These are phyloP conservation scores for Petunia hybrid DNA, from an alignment of 305 asterid genomes.

Conservation along the genomic window DNA sequence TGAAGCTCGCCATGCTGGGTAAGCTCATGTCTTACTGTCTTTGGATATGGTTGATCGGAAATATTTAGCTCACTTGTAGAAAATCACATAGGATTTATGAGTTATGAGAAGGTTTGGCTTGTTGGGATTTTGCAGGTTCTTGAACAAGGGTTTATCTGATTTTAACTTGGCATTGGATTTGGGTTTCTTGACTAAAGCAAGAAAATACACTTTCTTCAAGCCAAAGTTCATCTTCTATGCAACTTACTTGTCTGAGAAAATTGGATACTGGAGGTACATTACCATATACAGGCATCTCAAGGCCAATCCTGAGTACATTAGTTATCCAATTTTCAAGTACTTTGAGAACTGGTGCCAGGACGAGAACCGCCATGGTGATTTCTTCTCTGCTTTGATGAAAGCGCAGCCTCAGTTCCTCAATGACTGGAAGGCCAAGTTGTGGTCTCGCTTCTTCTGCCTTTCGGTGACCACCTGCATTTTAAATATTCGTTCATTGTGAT, in stretches of 20 bases:
- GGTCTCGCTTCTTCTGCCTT: constrained; percentile 99
- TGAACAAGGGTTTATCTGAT: constrained; percentile 66
- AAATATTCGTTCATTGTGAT: neutral
- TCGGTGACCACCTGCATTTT: constrained; percentile 55
- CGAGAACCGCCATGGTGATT: constrained; percentile 99
- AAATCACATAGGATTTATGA: neutral
- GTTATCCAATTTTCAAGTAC: constrained; percentile 98
- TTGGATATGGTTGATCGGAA: neutral
- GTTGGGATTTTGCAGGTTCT: constrained; percentile 44
- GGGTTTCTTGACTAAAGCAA: constrained; percentile 96
- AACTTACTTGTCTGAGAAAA: constrained; percentile 93
- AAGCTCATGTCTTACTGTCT: constrained; percentile 28
- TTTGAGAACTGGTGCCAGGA: constrained; percentile 99
- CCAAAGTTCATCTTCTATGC: constrained; percentile 99
- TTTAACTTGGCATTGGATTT: constrained; percentile 93
- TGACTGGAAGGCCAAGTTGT: constrained; percentile 99
- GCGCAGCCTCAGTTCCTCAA: constrained; percentile 99
- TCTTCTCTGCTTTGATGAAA: constrained; percentile 99
- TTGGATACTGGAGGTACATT: constrained; percentile 99
- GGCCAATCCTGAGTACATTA: constrained; percentile 87
- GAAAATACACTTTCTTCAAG: constrained; percentile 98
- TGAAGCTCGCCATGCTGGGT: constrained; percentile 98
- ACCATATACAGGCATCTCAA: constrained; percentile 96
- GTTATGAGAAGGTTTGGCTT: constrained; percentile 19
- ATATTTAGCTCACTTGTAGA: neutral